Conservation (phyloP, 2,329 filamentous ascomycete genomes). For the Colletotrichum tropicicola region DNA sequence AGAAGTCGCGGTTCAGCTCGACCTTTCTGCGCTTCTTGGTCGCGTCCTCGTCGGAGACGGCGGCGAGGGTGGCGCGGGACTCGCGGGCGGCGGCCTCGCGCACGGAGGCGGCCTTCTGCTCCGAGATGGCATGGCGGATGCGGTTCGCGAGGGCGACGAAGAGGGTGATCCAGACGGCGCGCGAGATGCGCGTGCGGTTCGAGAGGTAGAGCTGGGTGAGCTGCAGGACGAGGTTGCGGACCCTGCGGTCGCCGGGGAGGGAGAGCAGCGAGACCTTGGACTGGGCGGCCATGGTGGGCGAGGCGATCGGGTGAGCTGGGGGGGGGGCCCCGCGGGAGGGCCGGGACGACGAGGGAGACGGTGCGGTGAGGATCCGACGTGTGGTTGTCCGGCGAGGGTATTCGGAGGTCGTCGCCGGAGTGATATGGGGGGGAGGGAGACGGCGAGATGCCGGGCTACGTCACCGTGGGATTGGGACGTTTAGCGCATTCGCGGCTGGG, state of each 20-base stretch:
- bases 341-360: background rate
- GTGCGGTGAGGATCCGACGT: too few species aligned
- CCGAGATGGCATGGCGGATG: slow-evolving; percentile 88
- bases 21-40: slow-evolving; percentile 75
- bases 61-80: slow-evolving; percentile 53
- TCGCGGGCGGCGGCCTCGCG: slow-evolving; percentile 69
- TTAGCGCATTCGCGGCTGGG: slow-evolving; percentile 12
- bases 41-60: slow-evolving; percentile 51
- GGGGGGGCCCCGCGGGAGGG: background rate
- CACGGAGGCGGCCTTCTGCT: slow-evolving; percentile 86
- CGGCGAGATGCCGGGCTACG: slow-evolving; percentile 9
- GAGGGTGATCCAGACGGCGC: slow-evolving; percentile 84
- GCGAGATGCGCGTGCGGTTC: slow-evolving; percentile 84
- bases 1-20: slow-evolving; percentile 87
- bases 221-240: slow-evolving; percentile 72
- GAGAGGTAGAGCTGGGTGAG: slow-evolving; percentile 78
- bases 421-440: background rate
- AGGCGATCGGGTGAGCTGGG: too few species aligned
- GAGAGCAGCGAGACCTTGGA: slow-evolving; percentile 73
- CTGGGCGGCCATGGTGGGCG: slow-evolving; percentile 71
- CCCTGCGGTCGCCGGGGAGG: slow-evolving; percentile 63
- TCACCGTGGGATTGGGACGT: background rate
- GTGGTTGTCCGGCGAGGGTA: background rate
- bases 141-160: slow-evolving; percentile 85
- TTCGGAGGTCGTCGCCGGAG: background rate